phyloP scores from a whole-genome alignment of 176 grass and related monocot species.

The Eremochloa ophiuroides region DNA sequence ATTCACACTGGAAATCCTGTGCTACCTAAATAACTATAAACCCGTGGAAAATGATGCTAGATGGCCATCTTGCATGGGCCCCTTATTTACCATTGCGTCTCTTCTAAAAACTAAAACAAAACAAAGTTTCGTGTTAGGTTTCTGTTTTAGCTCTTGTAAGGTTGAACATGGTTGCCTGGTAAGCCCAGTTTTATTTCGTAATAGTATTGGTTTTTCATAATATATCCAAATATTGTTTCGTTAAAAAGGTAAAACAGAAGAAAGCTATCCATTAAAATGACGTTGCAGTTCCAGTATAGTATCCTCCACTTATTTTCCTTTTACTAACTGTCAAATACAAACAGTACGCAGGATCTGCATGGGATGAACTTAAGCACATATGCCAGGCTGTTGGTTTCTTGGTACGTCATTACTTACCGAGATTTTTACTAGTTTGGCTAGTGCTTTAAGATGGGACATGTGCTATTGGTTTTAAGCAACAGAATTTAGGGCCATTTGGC shows the following conservation, averaged over 20 bases:
- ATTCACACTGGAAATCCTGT: neutral
- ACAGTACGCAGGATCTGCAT: constrained; percentile 72
- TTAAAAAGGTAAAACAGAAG: neutral
- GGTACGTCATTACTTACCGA: constrained; percentile 40
- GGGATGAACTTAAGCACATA: constrained; percentile 87
- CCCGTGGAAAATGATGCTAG: neutral
- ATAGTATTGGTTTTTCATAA: neutral
- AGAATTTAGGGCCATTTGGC: neutral
- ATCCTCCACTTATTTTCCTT: neutral
- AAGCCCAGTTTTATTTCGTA: neutral
- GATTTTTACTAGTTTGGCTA: neutral
- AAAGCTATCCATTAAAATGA: neutral
- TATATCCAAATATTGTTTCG: neutral
- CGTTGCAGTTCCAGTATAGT: neutral
- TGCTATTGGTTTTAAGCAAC: neutral
- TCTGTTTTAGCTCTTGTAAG: neutral
- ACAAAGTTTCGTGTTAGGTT: neutral
- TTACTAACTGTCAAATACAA: constrained; percentile 28
- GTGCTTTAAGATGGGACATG: neutral
- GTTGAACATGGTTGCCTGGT: neutral
- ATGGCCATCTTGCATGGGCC: neutral
- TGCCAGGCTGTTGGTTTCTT: constrained; percentile 92
- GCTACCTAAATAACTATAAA: neutral
- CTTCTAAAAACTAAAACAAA: neutral
- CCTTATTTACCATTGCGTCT: neutral